Evolutionary conservation across 148 eudicot species (phyloP), one percentile per base, ranked within the genome.

Genomic region (Arbutus unedo): DNA sequence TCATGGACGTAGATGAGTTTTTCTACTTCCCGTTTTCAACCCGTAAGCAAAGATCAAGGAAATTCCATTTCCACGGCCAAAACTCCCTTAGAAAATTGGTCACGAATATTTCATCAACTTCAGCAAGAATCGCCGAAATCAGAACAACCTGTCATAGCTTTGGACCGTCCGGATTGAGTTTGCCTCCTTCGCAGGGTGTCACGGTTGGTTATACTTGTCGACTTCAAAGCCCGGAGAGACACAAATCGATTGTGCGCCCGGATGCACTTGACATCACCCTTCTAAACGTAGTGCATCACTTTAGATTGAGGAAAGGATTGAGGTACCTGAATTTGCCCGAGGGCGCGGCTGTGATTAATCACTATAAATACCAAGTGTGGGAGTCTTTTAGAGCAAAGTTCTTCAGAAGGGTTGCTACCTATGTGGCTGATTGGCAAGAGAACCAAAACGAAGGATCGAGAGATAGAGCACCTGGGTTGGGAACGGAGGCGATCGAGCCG

Each of bases 351-450:
- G 83, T 90, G 41, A 89, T 97, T 49, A 97, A 97, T 60, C 99
- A 97, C 78, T 97, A 94, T 70, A 96, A 96, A 84, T 96, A 94
- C 85, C 99, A 94, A 74, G 98, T 92, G 13, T 96, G 99, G 99
- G 95, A 96, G 67, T 86, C 81, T 62, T 96, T 96, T 50, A 89
- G 93, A 82, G 91, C 92, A 0, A 96, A 94, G 88, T 96, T 96
- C 77, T 88, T 87, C 76, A 89, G 99, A 85, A 89, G 99, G 76
- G 99, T 97, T 43, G 96, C 98, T 13, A 97, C 99, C 4, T 97
- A 94, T 85, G 99, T 97, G 8, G 92, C 88, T 5, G 99, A 97
- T 79, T 97, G 99, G 99, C 87, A 86, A 85, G 93, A 96, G 51
- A 91, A 93, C 74, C 96, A 92, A 49, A 95, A 93, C 41, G 98